A percentile compares a stretch with the other conserved stretches of the same genome.
Evolutionary conservation across 2,329 filamentous ascomycete genomes (phyloP).

Genomic region (Coniella lustricola): DNA sequence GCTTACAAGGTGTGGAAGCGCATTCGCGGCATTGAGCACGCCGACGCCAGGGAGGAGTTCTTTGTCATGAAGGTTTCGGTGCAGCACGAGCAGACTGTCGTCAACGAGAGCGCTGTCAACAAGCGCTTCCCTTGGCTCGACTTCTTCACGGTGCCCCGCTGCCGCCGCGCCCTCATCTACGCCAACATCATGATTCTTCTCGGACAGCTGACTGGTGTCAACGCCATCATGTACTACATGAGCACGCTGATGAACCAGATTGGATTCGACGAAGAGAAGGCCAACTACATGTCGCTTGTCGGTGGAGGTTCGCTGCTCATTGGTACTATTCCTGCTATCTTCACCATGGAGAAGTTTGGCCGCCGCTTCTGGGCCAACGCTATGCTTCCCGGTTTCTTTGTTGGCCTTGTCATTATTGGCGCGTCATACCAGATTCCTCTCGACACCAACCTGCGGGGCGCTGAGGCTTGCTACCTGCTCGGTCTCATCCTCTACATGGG

Average conservation of each 20-base stretch:
- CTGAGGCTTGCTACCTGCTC: slow-evolving; percentile 56
- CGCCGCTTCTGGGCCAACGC: slow-evolving; percentile 68
- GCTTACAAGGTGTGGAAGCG: slow-evolving; percentile 66
- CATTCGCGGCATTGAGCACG: slow-evolving; percentile 52
- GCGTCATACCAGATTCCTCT: slow-evolving; percentile 51
- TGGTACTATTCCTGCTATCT: slow-evolving; percentile 60
- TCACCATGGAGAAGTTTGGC: slow-evolving; percentile 66
- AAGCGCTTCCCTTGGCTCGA: slow-evolving; percentile 63
- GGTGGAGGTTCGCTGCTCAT: slow-evolving; percentile 61
- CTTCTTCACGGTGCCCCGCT: slow-evolving; percentile 63
- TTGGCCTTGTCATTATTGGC: slow-evolving; percentile 62
- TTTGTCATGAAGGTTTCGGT: slow-evolving; percentile 64
- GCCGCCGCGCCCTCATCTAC: slow-evolving; percentile 59
- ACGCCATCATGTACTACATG: slow-evolving; percentile 70
- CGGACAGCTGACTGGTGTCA: slow-evolving; percentile 65
- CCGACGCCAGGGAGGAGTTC: slow-evolving; percentile 61
- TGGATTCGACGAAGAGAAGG: slow-evolving; percentile 53
- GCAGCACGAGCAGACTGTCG: slow-evolving; percentile 46
- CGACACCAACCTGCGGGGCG: slow-evolving; percentile 36
- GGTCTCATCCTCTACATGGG: slow-evolving; percentile 63
- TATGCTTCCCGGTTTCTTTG: slow-evolving; percentile 66
- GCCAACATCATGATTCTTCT: slow-evolving; percentile 65
- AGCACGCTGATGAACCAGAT: slow-evolving; percentile 59
- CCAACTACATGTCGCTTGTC: slow-evolving; percentile 70
- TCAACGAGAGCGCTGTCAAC: slow-evolving; percentile 43